A percentile compares a stretch with the other conserved stretches of the same genome.
Conservation (phyloP, 441 rosid species). For the Corymbia calophylla region DNA sequence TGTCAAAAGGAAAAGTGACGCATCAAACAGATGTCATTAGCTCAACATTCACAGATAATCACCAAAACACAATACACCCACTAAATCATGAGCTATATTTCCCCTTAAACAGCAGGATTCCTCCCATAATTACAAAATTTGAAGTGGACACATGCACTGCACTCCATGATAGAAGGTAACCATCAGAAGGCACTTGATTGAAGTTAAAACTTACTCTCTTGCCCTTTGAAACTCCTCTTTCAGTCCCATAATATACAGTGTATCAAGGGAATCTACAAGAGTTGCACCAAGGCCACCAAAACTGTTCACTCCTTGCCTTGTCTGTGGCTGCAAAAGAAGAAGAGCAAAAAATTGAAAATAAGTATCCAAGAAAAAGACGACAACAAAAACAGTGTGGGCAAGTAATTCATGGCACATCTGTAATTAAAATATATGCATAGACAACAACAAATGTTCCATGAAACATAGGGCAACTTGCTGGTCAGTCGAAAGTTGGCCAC, state of each 20-base stretch:
- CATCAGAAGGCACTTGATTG: neutral
- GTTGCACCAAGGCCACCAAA: constrained; percentile 99
- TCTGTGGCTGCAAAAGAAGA: constrained; percentile 59
- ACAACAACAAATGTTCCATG: neutral
- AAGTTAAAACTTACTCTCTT: constrained; percentile 62
- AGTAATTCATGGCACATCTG: neutral
- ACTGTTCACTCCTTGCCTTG: constrained; percentile 80
- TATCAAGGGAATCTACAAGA: constrained; percentile 81
- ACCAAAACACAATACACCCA: neutral
- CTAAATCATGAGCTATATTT: neutral
- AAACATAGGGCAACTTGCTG: neutral
- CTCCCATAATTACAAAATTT: neutral
- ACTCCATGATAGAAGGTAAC: neutral
- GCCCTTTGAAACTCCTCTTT: constrained; percentile 88
- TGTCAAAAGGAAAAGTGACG: neutral
- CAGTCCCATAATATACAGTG: constrained; percentile 93
- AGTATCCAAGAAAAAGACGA: neutral
- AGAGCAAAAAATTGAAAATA: neutral
- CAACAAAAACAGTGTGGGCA: neutral
- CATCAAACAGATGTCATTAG: neutral
- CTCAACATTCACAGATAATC: neutral
- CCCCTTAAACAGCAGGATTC: neutral
- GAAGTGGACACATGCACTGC: neutral
- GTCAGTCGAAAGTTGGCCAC: neutral
- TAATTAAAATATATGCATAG: neutral